phyloP scores from a whole-genome alignment of 2,329 filamentous ascomycete species.

The Colletotrichum sansevieriae region DNA sequence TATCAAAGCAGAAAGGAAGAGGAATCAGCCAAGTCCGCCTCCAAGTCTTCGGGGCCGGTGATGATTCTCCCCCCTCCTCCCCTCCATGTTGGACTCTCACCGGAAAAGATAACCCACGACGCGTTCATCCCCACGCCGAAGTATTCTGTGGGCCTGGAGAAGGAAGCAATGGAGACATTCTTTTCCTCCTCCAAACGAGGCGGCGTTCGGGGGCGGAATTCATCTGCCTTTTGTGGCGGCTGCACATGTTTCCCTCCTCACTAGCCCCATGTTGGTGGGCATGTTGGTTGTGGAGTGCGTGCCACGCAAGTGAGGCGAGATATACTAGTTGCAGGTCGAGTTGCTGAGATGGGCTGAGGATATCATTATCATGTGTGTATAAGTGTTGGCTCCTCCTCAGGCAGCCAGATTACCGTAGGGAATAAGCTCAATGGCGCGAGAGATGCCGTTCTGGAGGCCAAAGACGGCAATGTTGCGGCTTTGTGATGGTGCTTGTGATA shows the following conservation, averaged over 20 bases:
- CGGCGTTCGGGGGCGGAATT: background rate
- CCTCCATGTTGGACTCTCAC: slow-evolving; percentile 32
- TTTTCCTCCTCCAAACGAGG: background rate
- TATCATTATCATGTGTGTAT: background rate
- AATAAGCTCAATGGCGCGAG: background rate
- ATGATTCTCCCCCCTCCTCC: background rate
- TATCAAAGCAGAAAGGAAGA: too few relatives aligned
- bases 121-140: background rate
- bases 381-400: too few relatives aligned
- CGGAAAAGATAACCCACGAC: slow-evolving; percentile 18
- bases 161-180: slow-evolving; percentile 10
- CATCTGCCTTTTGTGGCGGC: background rate
- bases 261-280: background rate
- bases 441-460: slow-evolving; percentile 13
- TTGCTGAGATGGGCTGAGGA: slow-evolving; percentile 23
- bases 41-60: background rate
- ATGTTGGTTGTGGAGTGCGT: slow-evolving; percentile 2
- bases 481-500: slow-evolving; percentile 20
- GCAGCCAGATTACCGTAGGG: too few relatives aligned
- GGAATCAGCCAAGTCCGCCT: background rate
- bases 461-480: background rate
- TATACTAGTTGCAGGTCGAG: background rate
- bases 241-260: background rate
- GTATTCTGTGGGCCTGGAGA: slow-evolving; percentile 21
- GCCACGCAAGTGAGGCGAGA: slow-evolving; percentile 27